Evolutionary conservation across 768 basidiomycete genomes (phyloP).

Genomic region (Lentinula sp.): DNA sequence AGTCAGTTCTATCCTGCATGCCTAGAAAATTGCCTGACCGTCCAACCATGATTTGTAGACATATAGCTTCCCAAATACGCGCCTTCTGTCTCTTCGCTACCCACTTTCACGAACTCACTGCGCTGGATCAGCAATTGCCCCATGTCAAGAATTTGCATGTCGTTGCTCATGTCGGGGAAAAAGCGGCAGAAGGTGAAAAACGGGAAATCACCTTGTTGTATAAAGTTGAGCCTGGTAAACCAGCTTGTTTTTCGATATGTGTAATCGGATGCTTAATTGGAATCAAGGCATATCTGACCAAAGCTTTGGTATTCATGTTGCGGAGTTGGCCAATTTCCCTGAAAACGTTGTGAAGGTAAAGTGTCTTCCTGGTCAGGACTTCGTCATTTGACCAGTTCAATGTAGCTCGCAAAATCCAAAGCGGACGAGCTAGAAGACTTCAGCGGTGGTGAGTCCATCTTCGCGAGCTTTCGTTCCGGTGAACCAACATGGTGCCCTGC

Average conservation of each 20-base stretch:
- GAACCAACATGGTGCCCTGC: not conserved
- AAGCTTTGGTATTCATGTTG: conserved; percentile 98
- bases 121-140: conserved; percentile 76
- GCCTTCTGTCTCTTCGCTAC: conserved; percentile 97
- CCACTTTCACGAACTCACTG: conserved; percentile 96
- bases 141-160: conserved; percentile 96
- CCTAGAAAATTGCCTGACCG: not conserved
- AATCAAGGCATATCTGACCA: conserved; percentile 82
- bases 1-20: conserved; percentile 44
- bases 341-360: conserved; percentile 82
- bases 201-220: conserved; percentile 89
- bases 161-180: conserved; percentile 80
- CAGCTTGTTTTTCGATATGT: not conserved
- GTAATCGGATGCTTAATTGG: not conserved
- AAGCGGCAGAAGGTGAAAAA: conserved; percentile 63
- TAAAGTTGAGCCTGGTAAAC: conserved; percentile 85
- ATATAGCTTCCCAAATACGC: conserved; percentile 88
- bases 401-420: conserved; percentile 76
- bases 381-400: not conserved
- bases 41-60: conserved; percentile 37
- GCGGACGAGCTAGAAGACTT: conserved; percentile 91
- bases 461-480: no score
- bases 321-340: conserved; percentile 95
- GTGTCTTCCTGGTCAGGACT: conserved; percentile 8
- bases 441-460: conserved; percentile 34